Percentiles rank a stretch among this genome's conserved stretches.
These are phyloP conservation scores for Paramecium pentaurelia DNA, from an alignment of 73 alveolate genomes.

Conservation along the genomic window DNA sequence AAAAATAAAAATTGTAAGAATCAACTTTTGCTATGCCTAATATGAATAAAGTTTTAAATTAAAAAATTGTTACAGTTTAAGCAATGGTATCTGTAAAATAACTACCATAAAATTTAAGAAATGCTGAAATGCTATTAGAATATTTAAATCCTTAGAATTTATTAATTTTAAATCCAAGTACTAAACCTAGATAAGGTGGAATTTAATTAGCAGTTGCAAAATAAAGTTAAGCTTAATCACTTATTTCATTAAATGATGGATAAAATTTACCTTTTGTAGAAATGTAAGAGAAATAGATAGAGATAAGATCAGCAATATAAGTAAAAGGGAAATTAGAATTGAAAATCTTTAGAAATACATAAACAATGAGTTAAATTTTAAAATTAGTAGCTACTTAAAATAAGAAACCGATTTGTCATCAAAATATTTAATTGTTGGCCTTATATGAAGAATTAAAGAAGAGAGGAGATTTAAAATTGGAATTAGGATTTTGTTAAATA, in stretches of 20 bases:
- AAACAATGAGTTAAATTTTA: background rate
- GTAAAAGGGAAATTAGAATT: conserved; percentile 18
- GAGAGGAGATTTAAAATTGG: background rate
- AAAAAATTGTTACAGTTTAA: background rate
- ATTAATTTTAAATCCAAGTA: background rate
- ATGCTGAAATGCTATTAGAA: background rate
- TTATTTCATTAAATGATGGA: background rate
- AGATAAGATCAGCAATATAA: background rate
- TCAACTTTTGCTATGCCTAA: background rate
- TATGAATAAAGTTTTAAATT: background rate
- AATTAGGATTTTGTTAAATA: conserved; percentile 7
- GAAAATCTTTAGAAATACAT: background rate
- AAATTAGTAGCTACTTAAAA: background rate
- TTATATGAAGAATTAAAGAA: conserved; percentile 17
- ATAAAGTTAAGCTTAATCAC: background rate
- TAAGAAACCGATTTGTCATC: background rate
- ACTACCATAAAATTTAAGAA: background rate
- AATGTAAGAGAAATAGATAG: background rate
- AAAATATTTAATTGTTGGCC: background rate
- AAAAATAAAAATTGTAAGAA: background rate
- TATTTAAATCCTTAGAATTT: background rate
- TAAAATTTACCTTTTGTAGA: conserved; percentile 12
- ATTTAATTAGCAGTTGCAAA: background rate
- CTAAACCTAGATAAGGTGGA: background rate
- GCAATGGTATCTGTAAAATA: background rate